Percentiles rank a stretch among this genome's conserved stretches.
Evolutionary conservation across 768 basidiomycete genomes (phyloP).

Genomic region (Calocybe indica): DNA sequence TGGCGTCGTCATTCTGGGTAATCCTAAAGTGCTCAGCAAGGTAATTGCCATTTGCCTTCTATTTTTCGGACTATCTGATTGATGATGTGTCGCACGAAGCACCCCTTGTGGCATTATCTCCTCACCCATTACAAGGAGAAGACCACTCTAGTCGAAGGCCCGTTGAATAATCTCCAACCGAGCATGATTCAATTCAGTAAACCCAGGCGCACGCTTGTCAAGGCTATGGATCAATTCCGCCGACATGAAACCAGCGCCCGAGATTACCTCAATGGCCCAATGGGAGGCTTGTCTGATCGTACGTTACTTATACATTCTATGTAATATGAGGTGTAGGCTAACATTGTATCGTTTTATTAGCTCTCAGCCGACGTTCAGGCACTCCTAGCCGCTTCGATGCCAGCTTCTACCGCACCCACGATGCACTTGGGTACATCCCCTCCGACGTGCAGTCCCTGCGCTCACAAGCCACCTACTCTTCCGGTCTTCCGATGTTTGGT

Average conservation of each 20-base stretch:
- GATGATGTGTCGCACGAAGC: constrained; percentile 41
- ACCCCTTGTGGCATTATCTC: constrained; percentile 97
- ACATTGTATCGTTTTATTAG: constrained; percentile 11
- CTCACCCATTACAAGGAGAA: constrained; percentile 99
- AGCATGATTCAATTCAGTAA: constrained; percentile 99
- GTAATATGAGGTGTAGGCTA: neutral
- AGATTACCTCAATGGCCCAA: constrained; percentile 54
- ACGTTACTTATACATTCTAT: constrained; percentile 17
- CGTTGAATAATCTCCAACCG: constrained; percentile 90
- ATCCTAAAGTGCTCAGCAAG: constrained; percentile 99
- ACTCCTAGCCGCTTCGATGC: constrained; percentile 94
- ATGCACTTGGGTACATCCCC: constrained; percentile 89
- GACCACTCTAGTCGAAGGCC: constrained; percentile 89
- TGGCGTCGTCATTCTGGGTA: constrained; percentile 98
- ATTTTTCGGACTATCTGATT: neutral
- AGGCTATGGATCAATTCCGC: constrained; percentile 90
- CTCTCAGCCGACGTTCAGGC: constrained; percentile 65
- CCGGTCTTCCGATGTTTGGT: constrained; percentile 82
- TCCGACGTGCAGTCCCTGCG: constrained; percentile 94
- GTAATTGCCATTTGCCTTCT: constrained; percentile 33
- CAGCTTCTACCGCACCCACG: constrained; percentile 93
- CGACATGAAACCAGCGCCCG: constrained; percentile 89
- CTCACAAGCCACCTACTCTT: constrained; percentile 94
- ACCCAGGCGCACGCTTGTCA: constrained; percentile 81
- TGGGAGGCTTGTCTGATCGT: constrained; percentile 45